Evolutionary conservation across 2,329 filamentous ascomycete species (phyloP), one percentile per base, ranked within the genome.

Genomic region (Fusarium illudens): DNA sequence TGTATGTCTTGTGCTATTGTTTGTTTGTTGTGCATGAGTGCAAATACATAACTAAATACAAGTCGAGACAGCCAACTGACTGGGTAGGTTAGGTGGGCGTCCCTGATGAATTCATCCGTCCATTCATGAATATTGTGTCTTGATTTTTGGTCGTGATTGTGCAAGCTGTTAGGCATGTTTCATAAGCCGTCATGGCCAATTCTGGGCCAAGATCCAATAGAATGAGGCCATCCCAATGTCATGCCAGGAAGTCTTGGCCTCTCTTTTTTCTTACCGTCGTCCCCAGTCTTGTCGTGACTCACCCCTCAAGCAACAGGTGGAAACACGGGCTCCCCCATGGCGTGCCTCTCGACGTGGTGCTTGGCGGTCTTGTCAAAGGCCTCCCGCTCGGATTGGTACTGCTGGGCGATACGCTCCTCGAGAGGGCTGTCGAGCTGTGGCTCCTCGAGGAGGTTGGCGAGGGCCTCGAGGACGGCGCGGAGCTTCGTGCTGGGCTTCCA

Each of bases 401-500:
- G 90, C 64, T 97, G 92, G 20, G 93, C 94, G 76, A 97, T 96
- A 68, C 90, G 85, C 4, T 89, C 84, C 85, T 97, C 94, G 69
- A 97, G 91, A 27, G 94, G 92, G 80, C 97, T 94, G 74, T 97
- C 94, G 7, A 92, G 90, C 83, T 94, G 92, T 2, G 94, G 94
- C 81, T 94, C 92, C 64, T 87, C 82, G 54, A 97, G 84, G 65
- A 97, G 85, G 68, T 88, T 86, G 67, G 90, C 84, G 20, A 95
- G 87, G 72, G 94, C 91, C 77, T 92, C 88, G 65, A 97, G 86
- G 27, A 97, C 93, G 55, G 88, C 87, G 46, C 82, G 80, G 69
- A 97, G 86, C 81, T 90, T 91, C 75, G 90, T 92, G 64, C 90
- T 90, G 17, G 94, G 94, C 85, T 97, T 97, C 94, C 94, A 97